phyloP scores from a whole-genome alignment of 176 grass and related monocot genomes.

The Alloteropsis semialata region DNA sequence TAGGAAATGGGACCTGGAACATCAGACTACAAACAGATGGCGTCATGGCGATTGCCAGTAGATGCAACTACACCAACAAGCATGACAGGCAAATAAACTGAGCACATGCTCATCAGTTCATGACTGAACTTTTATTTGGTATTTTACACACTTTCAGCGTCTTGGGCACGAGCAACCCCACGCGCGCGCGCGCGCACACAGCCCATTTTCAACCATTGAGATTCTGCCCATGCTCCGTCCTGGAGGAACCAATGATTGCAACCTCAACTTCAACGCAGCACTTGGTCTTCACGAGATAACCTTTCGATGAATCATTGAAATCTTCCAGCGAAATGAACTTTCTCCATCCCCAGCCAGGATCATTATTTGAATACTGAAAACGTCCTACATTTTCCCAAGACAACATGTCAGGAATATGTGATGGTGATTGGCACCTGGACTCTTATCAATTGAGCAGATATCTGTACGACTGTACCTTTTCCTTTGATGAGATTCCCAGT shows the following conservation, averaged over 20 bases:
- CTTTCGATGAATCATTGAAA: conserved; percentile 29
- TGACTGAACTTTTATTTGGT: neutral
- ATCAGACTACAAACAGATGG: no score
- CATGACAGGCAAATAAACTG: neutral
- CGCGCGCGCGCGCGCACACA: no score
- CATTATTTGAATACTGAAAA: neutral
- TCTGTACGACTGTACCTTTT: conserved; percentile 12
- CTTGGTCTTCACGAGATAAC: conserved; percentile 28
- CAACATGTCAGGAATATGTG: neutral
- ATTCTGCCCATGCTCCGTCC: neutral
- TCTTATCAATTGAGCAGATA: neutral
- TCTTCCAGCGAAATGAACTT: conserved; percentile 32
- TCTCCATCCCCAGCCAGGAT: neutral
- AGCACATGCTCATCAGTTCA: neutral
- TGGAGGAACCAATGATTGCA: conserved; percentile 25
- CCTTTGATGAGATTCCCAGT: neutral
- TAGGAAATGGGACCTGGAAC: no score
- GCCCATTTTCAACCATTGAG: neutral
- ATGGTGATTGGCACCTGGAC: neutral
- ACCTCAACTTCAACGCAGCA: conserved; percentile 25
- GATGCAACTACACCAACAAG: no score
- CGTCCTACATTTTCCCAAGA: neutral
- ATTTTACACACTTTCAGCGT: neutral
- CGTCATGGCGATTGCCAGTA: no score
- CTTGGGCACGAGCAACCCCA: neutral